Evolutionary conservation across 176 grass and related monocot species (phyloP).

Genomic region (Eragrostis nindensis): DNA sequence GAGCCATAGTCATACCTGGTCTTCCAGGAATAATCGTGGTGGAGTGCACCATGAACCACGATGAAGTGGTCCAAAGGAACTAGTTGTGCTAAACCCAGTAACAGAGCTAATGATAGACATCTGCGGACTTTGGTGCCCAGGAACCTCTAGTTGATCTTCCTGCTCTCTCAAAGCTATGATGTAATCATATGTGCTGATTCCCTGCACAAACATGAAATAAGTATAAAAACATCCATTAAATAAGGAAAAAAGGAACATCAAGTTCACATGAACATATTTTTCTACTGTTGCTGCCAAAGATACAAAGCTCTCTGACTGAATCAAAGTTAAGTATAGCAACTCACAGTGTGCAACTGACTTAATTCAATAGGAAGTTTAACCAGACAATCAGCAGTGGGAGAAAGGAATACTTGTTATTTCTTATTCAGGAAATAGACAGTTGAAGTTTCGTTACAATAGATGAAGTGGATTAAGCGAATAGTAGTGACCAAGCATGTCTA

Average conservation of each 20-base stretch:
- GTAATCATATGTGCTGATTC: constrained; percentile 97
- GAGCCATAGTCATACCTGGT: constrained; percentile 65
- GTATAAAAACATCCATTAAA: neutral
- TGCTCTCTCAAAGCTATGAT: constrained; percentile 99
- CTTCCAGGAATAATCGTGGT: constrained; percentile 89
- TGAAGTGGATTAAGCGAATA: constrained; percentile 7
- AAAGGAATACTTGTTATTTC: neutral
- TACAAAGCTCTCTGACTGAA: neutral
- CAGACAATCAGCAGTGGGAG: neutral
- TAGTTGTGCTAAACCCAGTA: constrained; percentile 96
- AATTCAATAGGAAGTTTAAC: neutral
- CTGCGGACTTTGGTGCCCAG: constrained; percentile 87
- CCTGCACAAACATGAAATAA: constrained; percentile 43
- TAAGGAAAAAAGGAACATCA: constrained; percentile 14
- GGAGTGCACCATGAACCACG: constrained; percentile 97
- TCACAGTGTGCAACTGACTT: neutral
- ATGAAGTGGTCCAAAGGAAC: constrained; percentile 89
- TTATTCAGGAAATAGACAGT: constrained; percentile 18
- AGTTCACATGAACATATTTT: constrained; percentile 12
- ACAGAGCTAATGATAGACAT: constrained; percentile 95
- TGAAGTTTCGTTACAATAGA: neutral
- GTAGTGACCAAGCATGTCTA: neutral
- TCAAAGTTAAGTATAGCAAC: neutral
- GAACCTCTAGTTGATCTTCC: constrained; percentile 73
- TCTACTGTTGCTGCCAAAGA: neutral